phyloP scores from a whole-genome alignment of 257 asterid species.

The Petunia secreta region DNA sequence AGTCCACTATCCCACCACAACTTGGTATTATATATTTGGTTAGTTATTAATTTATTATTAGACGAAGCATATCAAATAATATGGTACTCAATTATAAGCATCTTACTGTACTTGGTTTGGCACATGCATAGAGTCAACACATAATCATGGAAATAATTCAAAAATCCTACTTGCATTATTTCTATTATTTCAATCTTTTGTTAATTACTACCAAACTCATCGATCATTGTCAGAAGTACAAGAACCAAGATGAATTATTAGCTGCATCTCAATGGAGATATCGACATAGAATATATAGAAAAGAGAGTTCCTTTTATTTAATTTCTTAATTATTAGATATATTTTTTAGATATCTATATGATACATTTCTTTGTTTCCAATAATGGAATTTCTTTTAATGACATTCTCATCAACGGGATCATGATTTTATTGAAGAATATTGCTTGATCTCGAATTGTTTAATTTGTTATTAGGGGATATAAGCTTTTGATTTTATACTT shows the following conservation, averaged over 20 bases:
- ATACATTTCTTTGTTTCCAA: constrained; percentile 7
- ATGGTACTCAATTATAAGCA: neutral
- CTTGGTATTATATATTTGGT: neutral
- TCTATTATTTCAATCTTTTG: neutral
- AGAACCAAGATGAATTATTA: neutral
- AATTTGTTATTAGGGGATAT: neutral
- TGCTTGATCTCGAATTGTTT: neutral
- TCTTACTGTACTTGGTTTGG: neutral
- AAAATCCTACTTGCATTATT: neutral
- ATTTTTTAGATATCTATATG: neutral
- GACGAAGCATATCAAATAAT: neutral
- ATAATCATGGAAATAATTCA: constrained; percentile 13
- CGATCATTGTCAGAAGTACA: neutral
- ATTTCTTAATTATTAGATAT: neutral
- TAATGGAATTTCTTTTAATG: neutral
- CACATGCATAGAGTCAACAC: constrained; percentile 25
- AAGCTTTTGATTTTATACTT: no score
- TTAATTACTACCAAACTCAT: neutral
- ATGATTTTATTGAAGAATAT: neutral
- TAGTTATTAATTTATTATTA: neutral
- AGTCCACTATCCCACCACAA: no score
- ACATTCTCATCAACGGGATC: neutral
- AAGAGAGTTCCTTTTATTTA: neutral
- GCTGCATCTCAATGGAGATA: neutral
- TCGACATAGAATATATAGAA: neutral